Percentiles rank a stretch among this genome's conserved stretches.
Evolutionary conservation across 164 flowering plant genomes (phyloP).

Genomic region (Litsea cubeba): DNA sequence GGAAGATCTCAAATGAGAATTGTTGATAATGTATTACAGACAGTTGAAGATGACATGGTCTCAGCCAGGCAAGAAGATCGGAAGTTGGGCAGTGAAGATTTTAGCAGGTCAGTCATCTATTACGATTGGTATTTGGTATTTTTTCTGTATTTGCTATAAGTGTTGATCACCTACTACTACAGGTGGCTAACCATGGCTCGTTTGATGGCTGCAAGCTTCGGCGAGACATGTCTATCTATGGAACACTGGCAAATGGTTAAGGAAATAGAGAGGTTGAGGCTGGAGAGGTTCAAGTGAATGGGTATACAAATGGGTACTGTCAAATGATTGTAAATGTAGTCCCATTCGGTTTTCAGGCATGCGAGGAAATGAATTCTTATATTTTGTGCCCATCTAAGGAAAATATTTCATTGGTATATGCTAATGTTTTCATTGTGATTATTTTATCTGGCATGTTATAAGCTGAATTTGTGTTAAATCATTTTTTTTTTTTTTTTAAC

Average conservation of each 20-base stretch:
- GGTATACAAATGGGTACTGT: too few species aligned
- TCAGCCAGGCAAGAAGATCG: constrained; percentile 79
- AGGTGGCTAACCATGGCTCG: constrained; percentile 92
- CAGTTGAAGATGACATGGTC: constrained; percentile 79
- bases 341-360: too few species aligned
- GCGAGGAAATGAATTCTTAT: too few species aligned
- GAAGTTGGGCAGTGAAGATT: constrained; percentile 57
- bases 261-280: constrained; percentile 75
- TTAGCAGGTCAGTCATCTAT: constrained; percentile 59
- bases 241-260: constrained; percentile 94
- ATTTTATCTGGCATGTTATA: too few species aligned
- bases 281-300: constrained; percentile 43
- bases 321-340: too few species aligned
- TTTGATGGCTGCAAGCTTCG: constrained; percentile 64
- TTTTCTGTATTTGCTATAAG: background rate
- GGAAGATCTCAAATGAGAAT: background rate
- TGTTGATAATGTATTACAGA: constrained; percentile 28
- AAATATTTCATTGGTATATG: too few species aligned
- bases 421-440: too few species aligned
- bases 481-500: too few species aligned
- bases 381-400: too few species aligned
- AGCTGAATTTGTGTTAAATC: too few species aligned
- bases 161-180: constrained; percentile 8
- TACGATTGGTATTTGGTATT: background rate
- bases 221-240: constrained; percentile 58